Conservation (phyloP, 2,329 filamentous ascomycete species). For the Epicoccum nigrum region DNA sequence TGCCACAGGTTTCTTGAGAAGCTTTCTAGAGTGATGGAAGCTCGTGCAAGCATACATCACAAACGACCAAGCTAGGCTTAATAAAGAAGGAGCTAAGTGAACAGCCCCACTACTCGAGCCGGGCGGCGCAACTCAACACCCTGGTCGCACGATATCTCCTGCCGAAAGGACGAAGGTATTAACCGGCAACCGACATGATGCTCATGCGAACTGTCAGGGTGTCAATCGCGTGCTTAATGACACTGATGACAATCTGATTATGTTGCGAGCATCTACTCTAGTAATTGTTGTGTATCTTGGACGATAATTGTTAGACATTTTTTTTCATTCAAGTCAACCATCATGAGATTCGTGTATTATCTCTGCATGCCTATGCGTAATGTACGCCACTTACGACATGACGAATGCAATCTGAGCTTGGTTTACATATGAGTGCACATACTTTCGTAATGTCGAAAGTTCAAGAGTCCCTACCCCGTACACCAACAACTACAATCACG, state of each 20-base stretch:
- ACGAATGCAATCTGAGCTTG: too few relatives aligned
- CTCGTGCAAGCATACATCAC: constrained; percentile 15
- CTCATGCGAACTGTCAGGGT: constrained; percentile 5
- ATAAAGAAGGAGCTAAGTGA: constrained; percentile 11
- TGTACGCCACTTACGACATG: too few relatives aligned
- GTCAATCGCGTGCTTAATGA: constrained; percentile 3
- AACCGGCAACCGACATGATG: not conserved
- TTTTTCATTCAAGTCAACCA: too few relatives aligned
- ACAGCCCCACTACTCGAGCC: not conserved
- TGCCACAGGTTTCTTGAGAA: not conserved
- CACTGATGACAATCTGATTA: not conserved
- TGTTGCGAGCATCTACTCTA: too few relatives aligned
- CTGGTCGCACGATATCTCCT: constrained; percentile 8
- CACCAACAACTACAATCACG: too few relatives aligned
- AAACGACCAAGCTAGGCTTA: not conserved
- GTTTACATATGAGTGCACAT: too few relatives aligned
- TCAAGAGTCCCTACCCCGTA: too few relatives aligned
- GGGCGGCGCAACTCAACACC: constrained; percentile 5
- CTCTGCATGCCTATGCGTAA: too few relatives aligned
- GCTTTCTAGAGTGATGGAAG: constrained; percentile 10
- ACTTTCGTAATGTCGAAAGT: too few relatives aligned
- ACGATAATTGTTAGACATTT: too few relatives aligned
- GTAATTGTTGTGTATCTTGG: too few relatives aligned
- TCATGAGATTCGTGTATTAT: too few relatives aligned
- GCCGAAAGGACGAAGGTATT: constrained; percentile 3